Evolutionary conservation across 192 early-diverging fungal genomes (phyloP), one percentile per base, ranked within the genome.

Genomic region (Linnemannia hyalina): DNA sequence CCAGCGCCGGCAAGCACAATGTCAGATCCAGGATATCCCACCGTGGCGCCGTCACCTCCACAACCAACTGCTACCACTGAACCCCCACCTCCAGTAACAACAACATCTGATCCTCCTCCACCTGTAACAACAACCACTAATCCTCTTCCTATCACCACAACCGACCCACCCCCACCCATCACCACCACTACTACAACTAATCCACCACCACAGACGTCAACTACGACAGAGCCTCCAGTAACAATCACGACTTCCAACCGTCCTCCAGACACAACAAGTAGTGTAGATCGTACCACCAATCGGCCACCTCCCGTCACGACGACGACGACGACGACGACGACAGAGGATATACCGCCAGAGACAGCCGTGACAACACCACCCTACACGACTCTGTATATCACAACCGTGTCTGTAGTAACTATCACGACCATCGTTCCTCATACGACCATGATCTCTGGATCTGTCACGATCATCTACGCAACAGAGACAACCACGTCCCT

Each of bases 371-470:
- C 77, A 16, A 75, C 74, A 38, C n/a, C 77, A 8, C 77, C 77
- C 18, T 77, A 83, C 36, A 75, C 77, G 10, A 85, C 82, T n/a
- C 82, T 70, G 3, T 85, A 80, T 26, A 75, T 85, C 47, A 71
- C 77, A 7, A 85, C 82, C 2, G 38, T 80, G 42, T 75, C 82
- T 6, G 29, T 85, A 23, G 40, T 85, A 11, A 85, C 77, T 10
- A 35, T 85, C 36, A 76, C 82, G 10, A 80, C 82, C 2, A 16
- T 63, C 6, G 74, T 85, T 0, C 82, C 82, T 20, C 55, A 85
- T 5, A 75, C 77, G 23, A 80, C 82, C 73, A 22, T 78, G 11
- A 70, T 85, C 68, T 75, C 77, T 15, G 82, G 82, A 3, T 26
- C 73, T 9, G 11, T 68, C 20, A 80, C 77, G 15, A 85, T 74